Evolutionary conservation across 805 yeast species (phyloP).

Genomic region (Priceomyces medius): DNA sequence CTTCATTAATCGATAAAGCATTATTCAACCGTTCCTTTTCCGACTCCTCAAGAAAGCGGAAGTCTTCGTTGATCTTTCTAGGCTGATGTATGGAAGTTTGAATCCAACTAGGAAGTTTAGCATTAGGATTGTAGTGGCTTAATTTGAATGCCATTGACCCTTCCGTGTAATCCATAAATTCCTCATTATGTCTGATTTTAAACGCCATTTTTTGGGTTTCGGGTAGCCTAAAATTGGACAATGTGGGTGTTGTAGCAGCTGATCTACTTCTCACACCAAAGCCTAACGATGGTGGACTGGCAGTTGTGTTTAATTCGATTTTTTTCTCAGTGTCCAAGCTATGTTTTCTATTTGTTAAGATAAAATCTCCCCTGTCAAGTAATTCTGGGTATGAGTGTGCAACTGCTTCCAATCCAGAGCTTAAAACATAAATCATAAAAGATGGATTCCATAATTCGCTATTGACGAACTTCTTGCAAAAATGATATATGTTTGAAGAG

Average conservation of each 20-base stretch:
- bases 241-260: slow-evolving; percentile 29
- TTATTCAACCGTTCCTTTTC: slow-evolving; percentile 66
- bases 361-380: slow-evolving; percentile 19
- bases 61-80: slow-evolving; percentile 36
- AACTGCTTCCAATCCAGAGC: slow-evolving; percentile 43
- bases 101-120: slow-evolving; percentile 41
- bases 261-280: neutral
- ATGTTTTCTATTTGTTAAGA: neutral
- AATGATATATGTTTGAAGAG: slow-evolving; percentile 42
- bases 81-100: slow-evolving; percentile 11
- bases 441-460: slow-evolving; percentile 7
- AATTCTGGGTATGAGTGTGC: slow-evolving; percentile 16
- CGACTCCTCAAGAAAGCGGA: slow-evolving; percentile 62
- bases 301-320: neutral
- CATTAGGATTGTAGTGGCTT: slow-evolving; percentile 35
- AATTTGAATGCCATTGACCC: slow-evolving; percentile 15
- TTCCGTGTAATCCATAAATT: slow-evolving; percentile 23
- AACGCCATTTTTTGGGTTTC: slow-evolving; percentile 32
- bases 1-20: slow-evolving; percentile 19
- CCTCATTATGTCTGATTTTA: slow-evolving; percentile 54
- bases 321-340: neutral
- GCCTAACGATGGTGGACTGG: slow-evolving; percentile 3
- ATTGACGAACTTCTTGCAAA: slow-evolving; percentile 48
- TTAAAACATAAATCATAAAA: slow-evolving; percentile 34
- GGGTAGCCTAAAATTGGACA: slow-evolving; percentile 58